Base-by-base conservation (phyloP, 495 filamentous ascomycete genomes). In the Podospora fimiseda region DNA sequence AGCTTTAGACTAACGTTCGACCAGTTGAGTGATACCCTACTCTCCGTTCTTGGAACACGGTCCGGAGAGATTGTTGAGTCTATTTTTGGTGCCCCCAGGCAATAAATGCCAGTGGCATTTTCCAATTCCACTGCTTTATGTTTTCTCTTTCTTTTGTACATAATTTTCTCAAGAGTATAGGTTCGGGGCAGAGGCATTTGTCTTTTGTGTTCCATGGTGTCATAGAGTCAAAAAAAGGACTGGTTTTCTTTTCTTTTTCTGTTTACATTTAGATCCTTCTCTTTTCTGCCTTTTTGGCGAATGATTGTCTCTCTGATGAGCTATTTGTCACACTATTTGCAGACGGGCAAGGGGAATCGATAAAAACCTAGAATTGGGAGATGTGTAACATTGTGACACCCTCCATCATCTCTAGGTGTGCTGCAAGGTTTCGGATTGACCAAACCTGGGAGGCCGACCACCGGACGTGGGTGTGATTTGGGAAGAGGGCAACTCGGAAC, bases 1-100 rank as follows among this genome's bases (percentile, higher is more conserved):
- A 16, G 15, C 36, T 2, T n/a, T 15, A 38, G 23, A 24, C 52
- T 57, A 52, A 58, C 38, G 15, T 40, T 16, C 8, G 6, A n/a
- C 51, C 41, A 83, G 70, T 67, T 90, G 60, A 88, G 85, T 60
- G 88, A 90, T 70, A 87, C 84, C 50, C 73, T 92, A 52, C 75
- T 92, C 42, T 89, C 85, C 38, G 82, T 90, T 52, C 67, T 90
- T 50, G 83, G 86, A 2, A 78, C 80, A 6, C 73, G 88, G 51
- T 83, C 83, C 52, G 88, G 85, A 11, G 85, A 90, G 67, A 83
- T 92, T 59, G 85, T 89, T 22, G 67, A 79, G 50, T 85, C 80
- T 16, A 83, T 92, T 43, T 90, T 90, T 65, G 81, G 79, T 3
- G 44, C 52, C 15, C 53, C 60, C 1, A 57, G 47, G 52, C 59